phyloP scores from a whole-genome alignment of 108 stramenopile genomes.

The Cyclotella choctawhatcheeana region DNA sequence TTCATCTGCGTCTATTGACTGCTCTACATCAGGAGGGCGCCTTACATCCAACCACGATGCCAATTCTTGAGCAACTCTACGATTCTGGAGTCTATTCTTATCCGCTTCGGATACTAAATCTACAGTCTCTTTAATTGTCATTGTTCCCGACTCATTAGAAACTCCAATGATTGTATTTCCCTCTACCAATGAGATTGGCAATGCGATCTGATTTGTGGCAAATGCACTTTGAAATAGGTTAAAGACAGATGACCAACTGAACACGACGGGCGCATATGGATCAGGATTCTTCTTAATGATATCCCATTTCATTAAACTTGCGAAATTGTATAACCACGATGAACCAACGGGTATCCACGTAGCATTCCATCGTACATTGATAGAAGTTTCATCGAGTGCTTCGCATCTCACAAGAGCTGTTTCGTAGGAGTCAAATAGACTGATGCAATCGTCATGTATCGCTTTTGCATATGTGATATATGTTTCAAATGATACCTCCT shows the following conservation, averaged over 20 bases:
- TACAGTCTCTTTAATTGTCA: slow-evolving; percentile 19
- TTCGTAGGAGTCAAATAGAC: slow-evolving; percentile 30
- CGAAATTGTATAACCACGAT: slow-evolving; percentile 20
- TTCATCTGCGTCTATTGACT: slow-evolving; percentile 19
- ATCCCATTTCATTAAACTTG: background rate
- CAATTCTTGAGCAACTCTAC: slow-evolving; percentile 26
- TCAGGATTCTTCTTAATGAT: slow-evolving; percentile 7
- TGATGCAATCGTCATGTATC: slow-evolving; percentile 19
- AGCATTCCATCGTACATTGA: slow-evolving; percentile 30
- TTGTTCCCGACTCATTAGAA: background rate
- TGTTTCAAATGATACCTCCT: background rate
- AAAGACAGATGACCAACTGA: slow-evolving; percentile 34
- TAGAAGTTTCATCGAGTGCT: slow-evolving; percentile 18
- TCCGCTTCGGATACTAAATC: slow-evolving; percentile 29
- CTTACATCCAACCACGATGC: slow-evolving; percentile 31
- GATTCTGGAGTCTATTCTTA: slow-evolving; percentile 21
- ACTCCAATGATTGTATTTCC: slow-evolving; percentile 24
- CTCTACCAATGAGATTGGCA: slow-evolving; percentile 28
- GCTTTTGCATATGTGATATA: slow-evolving; percentile 5
- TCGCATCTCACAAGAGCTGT: slow-evolving; percentile 21
- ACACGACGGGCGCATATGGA: background rate
- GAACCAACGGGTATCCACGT: slow-evolving; percentile 32
- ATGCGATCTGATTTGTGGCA: slow-evolving; percentile 21
- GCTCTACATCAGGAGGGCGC: slow-evolving; percentile 17
- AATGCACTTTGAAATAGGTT: slow-evolving; percentile 21